Percentiles rank a stretch among this genome's conserved stretches.
Conservation (phyloP, 2,329 filamentous ascomycete genomes). For the Fusarium xylarioides region DNA sequence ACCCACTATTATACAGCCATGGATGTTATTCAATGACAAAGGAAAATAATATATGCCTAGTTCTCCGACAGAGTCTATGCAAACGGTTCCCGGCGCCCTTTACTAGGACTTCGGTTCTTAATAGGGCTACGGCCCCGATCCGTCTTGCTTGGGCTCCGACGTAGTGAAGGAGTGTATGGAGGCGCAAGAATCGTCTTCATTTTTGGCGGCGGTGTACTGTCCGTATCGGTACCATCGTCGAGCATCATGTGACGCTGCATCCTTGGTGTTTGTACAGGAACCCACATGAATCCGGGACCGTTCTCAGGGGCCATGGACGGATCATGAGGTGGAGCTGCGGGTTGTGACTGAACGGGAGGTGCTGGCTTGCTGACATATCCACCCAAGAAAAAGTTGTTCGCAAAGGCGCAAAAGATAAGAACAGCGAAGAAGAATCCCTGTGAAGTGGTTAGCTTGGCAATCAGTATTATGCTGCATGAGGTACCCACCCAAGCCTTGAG, state of each 20-base stretch:
- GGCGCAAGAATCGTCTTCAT: conserved; percentile 54
- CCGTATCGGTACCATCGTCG: conserved; percentile 61
- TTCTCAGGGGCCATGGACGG: conserved; percentile 43
- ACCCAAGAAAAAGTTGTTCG: conserved; percentile 60
- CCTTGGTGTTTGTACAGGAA: conserved; percentile 60
- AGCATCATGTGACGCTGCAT: conserved; percentile 54
- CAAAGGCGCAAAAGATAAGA: conserved; percentile 57
- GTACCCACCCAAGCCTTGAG: conserved; percentile 73
- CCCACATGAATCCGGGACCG: conserved; percentile 58
- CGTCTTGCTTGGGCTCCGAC: conserved; percentile 60
- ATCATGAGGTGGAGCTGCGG: conserved; percentile 31
- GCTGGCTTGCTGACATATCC: conserved; percentile 44
- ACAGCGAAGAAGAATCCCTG: conserved; percentile 63
- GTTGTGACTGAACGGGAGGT: conserved; percentile 41
- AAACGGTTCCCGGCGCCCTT: conserved; percentile 35
- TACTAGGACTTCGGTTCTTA: conserved; percentile 55
- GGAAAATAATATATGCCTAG: conserved; percentile 4
- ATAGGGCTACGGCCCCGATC: conserved; percentile 60
- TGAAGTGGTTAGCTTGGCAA: conserved; percentile 15
- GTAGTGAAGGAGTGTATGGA: conserved; percentile 56
- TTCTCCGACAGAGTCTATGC: not conserved
- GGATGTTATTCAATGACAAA: conserved; percentile 5
- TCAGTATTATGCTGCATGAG: not conserved
- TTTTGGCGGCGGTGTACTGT: conserved; percentile 57
- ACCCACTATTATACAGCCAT: conserved; percentile 35